phyloP scores from a whole-genome alignment of 352 stramenopile genomes.

The Elongisporangium prolatum region DNA sequence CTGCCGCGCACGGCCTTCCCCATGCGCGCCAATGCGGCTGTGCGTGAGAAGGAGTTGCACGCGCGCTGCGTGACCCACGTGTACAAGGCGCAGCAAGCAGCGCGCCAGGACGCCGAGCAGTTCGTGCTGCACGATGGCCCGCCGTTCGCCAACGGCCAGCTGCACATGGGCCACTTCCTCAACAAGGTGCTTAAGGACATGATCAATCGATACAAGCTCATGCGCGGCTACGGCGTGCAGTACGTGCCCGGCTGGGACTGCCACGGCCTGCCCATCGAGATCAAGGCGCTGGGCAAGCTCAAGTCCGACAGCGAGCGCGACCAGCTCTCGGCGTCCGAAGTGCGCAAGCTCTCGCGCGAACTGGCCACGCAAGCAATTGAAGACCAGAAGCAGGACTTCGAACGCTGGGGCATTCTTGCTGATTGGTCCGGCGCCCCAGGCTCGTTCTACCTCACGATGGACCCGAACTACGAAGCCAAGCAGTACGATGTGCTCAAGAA shows the following conservation, averaged over 20 bases:
- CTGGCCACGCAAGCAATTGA: constrained; percentile 93
- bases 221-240: constrained; percentile 91
- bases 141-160: constrained; percentile 97
- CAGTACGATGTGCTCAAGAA: constrained; percentile 97
- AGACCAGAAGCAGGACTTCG: constrained; percentile 91
- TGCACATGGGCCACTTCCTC: constrained; percentile 97
- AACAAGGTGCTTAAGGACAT: constrained; percentile 97
- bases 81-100: constrained; percentile 36
- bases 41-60: constrained; percentile 68
- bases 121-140: constrained; percentile 98
- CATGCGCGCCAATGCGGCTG: constrained; percentile 94
- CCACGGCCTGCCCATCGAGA: constrained; percentile 98
- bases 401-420: constrained; percentile 93
- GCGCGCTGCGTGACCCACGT: constrained; percentile 58
- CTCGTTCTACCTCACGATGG: constrained; percentile 92
- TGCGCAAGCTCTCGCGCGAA: constrained; percentile 88
- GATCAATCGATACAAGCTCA: constrained; percentile 95
- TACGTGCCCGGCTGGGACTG: constrained; percentile 99
- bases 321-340: constrained; percentile 81
- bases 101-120: constrained; percentile 15
- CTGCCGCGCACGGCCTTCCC: constrained; percentile 94
- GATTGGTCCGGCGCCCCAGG: constrained; percentile 78
- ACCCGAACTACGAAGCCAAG: constrained; percentile 93
- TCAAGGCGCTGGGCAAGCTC: constrained; percentile 95
- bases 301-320: constrained; percentile 37